Evolutionary conservation across 1,284 basidiomycete species (phyloP).

Genomic region (Fomitopsis betulina): DNA sequence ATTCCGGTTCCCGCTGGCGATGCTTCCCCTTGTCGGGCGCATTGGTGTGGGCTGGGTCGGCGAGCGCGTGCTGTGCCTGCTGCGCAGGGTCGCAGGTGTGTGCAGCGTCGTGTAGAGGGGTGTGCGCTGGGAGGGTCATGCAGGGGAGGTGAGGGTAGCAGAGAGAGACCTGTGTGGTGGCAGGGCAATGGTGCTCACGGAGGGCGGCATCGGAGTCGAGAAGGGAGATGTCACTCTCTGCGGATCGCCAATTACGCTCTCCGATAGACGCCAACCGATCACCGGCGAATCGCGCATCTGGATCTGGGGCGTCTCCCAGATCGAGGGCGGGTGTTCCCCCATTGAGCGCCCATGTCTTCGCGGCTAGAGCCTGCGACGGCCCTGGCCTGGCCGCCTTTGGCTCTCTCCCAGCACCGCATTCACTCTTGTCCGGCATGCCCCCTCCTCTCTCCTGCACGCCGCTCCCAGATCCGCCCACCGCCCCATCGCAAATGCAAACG

Average conservation of each 20-base stretch:
- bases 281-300: background rate
- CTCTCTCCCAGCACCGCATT: no score
- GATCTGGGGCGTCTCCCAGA: background rate
- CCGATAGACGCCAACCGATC: background rate
- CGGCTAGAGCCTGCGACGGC: no score
- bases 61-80: background rate
- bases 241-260: conserved; percentile 3
- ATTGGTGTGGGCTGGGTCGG: background rate
- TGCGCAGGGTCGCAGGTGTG: background rate
- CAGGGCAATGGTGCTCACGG: background rate
- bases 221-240: background rate
- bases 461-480: background rate
- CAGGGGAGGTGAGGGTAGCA: background rate
- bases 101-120: background rate
- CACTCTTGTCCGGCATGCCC: background rate
- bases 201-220: background rate
- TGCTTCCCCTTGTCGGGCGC: background rate
- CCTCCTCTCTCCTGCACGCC: background rate
- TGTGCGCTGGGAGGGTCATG: background rate
- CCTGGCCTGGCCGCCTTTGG: no score
- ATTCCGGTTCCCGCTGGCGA: background rate
- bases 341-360: background rate
- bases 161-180: background rate
- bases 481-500: background rate
- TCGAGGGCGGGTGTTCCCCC: background rate